phyloP scores from a whole-genome alignment of 768 basidiomycete genomes.

The Suillus bovinus region DNA sequence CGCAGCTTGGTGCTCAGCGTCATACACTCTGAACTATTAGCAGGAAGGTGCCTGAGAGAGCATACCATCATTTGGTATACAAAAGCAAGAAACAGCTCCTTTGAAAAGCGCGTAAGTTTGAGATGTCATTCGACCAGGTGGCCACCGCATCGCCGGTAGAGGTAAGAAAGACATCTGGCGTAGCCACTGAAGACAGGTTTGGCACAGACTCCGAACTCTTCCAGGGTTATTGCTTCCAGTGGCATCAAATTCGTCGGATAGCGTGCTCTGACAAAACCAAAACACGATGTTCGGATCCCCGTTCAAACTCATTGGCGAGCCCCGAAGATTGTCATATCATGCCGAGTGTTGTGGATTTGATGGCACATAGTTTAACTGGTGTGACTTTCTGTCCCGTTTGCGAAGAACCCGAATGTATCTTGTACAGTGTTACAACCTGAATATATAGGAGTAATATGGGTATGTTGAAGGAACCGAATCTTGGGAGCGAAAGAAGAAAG shows the following conservation, averaged over 20 bases:
- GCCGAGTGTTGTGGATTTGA: neutral
- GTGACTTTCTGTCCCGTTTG: neutral
- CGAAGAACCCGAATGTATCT: conserved; percentile 3
- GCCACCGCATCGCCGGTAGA: neutral
- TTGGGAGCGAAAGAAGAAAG: conserved; percentile 19
- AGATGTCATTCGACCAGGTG: neutral
- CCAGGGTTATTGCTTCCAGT: neutral
- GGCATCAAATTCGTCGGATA: neutral
- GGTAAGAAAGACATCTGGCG: neutral
- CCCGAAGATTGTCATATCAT: neutral
- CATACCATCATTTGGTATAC: neutral
- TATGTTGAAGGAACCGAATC: conserved; percentile 26
- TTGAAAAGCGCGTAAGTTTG: neutral
- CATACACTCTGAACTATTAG: neutral
- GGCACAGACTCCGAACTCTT: neutral
- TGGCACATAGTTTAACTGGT: neutral
- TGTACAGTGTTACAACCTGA: conserved; percentile 14
- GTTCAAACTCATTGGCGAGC: neutral
- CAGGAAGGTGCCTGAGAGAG: neutral
- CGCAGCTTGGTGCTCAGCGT: neutral
- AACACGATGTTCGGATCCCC: neutral
- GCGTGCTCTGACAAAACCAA: neutral
- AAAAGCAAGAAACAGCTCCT: neutral
- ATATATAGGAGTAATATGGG: conserved; percentile 35
- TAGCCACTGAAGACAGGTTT: neutral